Conservation (phyloP, 176 grass and related monocot species). For the Thalia dealbata region DNA sequence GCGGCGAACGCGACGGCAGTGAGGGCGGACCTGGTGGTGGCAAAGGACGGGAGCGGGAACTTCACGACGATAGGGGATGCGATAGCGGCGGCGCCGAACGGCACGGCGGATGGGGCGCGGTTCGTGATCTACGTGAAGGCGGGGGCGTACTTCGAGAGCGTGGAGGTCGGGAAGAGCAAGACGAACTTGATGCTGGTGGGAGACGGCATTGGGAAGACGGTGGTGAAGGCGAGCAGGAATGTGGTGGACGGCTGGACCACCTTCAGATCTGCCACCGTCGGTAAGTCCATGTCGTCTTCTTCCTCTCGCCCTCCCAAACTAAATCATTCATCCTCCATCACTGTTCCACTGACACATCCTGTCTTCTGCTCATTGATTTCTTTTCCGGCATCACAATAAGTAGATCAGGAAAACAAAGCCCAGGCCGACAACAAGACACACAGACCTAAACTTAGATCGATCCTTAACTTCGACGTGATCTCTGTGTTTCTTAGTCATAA, state of each 20-base stretch:
- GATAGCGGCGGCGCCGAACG: slow-evolving; percentile 75
- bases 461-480: too few species aligned
- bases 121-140: slow-evolving; percentile 78
- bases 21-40: slow-evolving; percentile 46
- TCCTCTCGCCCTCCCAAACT: too few species aligned
- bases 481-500: too few species aligned
- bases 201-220: slow-evolving; percentile 77
- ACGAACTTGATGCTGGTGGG: slow-evolving; percentile 77
- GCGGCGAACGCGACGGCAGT: background rate
- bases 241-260: slow-evolving; percentile 86
- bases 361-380: too few species aligned
- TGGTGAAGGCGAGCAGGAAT: slow-evolving; percentile 71
- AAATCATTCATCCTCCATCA: too few species aligned
- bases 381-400: too few species aligned
- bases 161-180: slow-evolving; percentile 65
- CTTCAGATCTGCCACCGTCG: slow-evolving; percentile 78
- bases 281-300: slow-evolving; percentile 19
- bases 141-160: slow-evolving; percentile 72
- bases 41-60: slow-evolving; percentile 83
- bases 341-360: too few species aligned
- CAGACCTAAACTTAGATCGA: too few species aligned
- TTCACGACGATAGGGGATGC: slow-evolving; percentile 67
- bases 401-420: too few species aligned
- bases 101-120: slow-evolving; percentile 61
- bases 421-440: too few species aligned